Conservation (phyloP, 371 early-diverging fungal genomes). For the Haplosporangium sp. region DNA sequence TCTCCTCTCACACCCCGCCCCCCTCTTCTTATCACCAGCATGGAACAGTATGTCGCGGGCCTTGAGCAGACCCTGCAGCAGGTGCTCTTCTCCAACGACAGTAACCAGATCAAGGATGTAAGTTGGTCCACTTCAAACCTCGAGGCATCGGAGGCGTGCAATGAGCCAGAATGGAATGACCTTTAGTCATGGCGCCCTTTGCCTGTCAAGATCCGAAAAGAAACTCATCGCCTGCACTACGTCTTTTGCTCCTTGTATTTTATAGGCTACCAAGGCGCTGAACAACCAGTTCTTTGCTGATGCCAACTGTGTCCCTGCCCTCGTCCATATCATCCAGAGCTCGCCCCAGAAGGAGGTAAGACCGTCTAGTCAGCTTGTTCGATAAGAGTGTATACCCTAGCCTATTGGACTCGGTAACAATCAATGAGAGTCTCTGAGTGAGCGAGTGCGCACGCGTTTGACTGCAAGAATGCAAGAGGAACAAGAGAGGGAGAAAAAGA, state of each 20-base stretch:
- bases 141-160: no score
- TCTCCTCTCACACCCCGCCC: not conserved
- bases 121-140: not conserved
- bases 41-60: constrained; percentile 48
- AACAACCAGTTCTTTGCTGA: constrained; percentile 74
- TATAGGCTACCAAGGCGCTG: constrained; percentile 71
- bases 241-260: no score
- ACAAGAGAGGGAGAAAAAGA: no score
- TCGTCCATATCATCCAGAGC: constrained; percentile 71
- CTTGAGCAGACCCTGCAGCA: constrained; percentile 46
- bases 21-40: constrained; percentile 6
- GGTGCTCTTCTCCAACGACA: constrained; percentile 47
- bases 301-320: constrained; percentile 77
- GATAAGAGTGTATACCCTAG: not conserved
- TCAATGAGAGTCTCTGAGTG: no score
- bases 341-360: constrained; percentile 63
- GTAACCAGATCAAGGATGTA: constrained; percentile 39
- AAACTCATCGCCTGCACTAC: no score
- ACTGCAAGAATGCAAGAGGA: no score
- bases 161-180: no score
- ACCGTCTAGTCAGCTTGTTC: not conserved
- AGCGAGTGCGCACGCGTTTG: no score
- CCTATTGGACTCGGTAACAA: no score
- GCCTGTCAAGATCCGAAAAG: no score
- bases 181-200: no score